A percentile compares a stretch with the other conserved stretches of the same genome.
Conservation (phyloP, 805 yeast genomes). For the Kodamaea leandrae region DNA sequence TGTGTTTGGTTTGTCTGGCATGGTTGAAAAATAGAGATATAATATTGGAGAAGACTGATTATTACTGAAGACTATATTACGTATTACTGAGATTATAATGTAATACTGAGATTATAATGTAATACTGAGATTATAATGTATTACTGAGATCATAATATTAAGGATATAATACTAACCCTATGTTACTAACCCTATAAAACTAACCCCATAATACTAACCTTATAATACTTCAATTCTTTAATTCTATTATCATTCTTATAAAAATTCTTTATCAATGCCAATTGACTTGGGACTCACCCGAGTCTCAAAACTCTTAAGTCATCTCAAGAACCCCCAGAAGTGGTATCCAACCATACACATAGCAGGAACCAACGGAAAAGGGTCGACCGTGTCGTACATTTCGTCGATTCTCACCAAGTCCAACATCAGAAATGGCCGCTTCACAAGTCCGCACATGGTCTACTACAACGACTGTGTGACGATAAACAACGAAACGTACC, state of each 20-base stretch:
- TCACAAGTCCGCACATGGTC: conserved; percentile 85
- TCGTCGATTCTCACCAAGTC: conserved; percentile 57
- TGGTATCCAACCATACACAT: conserved; percentile 73
- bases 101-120: too few relatives aligned
- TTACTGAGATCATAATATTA: too few relatives aligned
- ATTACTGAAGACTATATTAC: too few relatives aligned
- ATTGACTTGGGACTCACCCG: conserved; percentile 40
- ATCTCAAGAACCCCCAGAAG: conserved; percentile 68
- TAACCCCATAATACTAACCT: too few relatives aligned
- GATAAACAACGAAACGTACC: conserved; percentile 59
- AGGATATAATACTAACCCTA: too few relatives aligned
- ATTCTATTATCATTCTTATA: too few relatives aligned
- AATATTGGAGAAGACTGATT: too few relatives aligned
- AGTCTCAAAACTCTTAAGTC: conserved; percentile 28
- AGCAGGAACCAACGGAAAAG: conserved; percentile 97
- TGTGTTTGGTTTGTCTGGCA: conserved; percentile 16
- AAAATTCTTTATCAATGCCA: conserved; percentile 23
- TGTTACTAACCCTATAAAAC: too few relatives aligned
- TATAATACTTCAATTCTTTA: too few relatives aligned
- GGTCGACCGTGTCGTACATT: conserved; percentile 84
- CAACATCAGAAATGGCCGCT: conserved; percentile 62
- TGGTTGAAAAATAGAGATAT: background rate
- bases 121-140: too few relatives aligned
- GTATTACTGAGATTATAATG: too few relatives aligned
- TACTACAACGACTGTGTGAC: conserved; percentile 72